A percentile compares a stretch with the other conserved stretches of the same genome.
Evolutionary conservation across 2,329 filamentous ascomycete genomes (phyloP).

Genomic region (Pseudopithomyces chartarum): DNA sequence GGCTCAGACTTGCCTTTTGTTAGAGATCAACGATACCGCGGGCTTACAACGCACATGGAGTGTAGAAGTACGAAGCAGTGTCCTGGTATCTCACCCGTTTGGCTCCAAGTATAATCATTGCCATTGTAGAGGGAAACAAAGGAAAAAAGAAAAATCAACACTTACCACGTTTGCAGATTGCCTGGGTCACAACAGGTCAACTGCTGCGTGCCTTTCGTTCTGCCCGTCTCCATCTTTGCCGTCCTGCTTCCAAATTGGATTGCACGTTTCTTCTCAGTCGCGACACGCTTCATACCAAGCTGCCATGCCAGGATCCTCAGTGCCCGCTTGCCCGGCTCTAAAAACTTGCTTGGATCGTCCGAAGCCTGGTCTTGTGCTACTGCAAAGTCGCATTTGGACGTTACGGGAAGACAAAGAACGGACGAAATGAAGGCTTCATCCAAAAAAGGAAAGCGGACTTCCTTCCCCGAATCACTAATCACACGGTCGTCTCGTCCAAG

Average conservation of each 20-base stretch:
- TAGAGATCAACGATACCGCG: slow-evolving; percentile 28
- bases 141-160: slow-evolving; percentile 6
- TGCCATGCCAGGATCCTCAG: slow-evolving; percentile 77
- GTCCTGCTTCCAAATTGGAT: slow-evolving; percentile 58
- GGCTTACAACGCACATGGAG: slow-evolving; percentile 9
- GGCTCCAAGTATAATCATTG: slow-evolving; percentile 38
- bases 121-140: slow-evolving; percentile 9
- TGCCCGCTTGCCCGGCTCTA: slow-evolving; percentile 82
- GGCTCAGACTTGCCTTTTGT: slow-evolving; percentile 45
- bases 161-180: slow-evolving; percentile 17
- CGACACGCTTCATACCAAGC: slow-evolving; percentile 72
- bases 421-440: slow-evolving; percentile 86
- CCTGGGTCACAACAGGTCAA: slow-evolving; percentile 29
- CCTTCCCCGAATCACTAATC: slow-evolving; percentile 85
- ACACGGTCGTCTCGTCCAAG: slow-evolving; percentile 91
- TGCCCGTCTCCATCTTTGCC: slow-evolving; percentile 54
- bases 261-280: slow-evolving; percentile 90
- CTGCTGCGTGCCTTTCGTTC: slow-evolving; percentile 53
- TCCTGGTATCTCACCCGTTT: slow-evolving; percentile 32
- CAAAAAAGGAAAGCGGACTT: slow-evolving; percentile 87
- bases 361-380: slow-evolving; percentile 19
- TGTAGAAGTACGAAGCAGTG: slow-evolving; percentile 15
- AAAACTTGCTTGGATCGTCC: slow-evolving; percentile 35
- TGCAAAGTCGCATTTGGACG: slow-evolving; percentile 89
- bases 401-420: slow-evolving; percentile 74